Evolutionary conservation across 257 asterid genomes (phyloP).

Genomic region (Solanum paucissectum): DNA sequence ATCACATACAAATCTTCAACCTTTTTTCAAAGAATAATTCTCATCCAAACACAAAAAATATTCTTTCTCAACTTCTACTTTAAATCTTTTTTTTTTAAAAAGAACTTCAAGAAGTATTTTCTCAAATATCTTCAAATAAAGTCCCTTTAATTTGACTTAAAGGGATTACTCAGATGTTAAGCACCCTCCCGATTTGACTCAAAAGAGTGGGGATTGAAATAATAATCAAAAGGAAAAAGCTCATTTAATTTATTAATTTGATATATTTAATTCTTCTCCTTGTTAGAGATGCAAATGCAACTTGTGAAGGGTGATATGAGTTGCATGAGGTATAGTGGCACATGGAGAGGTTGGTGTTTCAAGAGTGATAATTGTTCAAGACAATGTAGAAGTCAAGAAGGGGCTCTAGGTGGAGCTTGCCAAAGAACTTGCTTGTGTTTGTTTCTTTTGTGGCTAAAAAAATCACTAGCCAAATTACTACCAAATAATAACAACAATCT

Average conservation of each 20-base stretch:
- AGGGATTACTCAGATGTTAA: too few species aligned
- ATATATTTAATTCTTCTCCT: not conserved
- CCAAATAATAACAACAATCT: too few species aligned
- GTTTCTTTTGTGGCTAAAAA: not conserved
- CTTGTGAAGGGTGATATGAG: not conserved
- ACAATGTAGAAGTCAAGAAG: not conserved
- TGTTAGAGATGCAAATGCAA: not conserved
- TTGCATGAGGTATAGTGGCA: not conserved
- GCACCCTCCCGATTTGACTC: too few species aligned
- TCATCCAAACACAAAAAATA: too few species aligned
- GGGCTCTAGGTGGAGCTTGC: not conserved
- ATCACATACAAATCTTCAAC: too few species aligned
- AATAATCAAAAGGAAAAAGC: not conserved
- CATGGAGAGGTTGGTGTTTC: not conserved
- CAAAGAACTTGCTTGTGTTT: not conserved
- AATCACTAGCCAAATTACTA: not conserved
- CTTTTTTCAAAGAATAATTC: too few species aligned
- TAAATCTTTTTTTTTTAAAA: too few species aligned
- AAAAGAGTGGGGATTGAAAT: too few species aligned
- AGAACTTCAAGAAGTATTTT: too few species aligned
- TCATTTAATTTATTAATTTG: not conserved
- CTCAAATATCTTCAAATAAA: too few species aligned
- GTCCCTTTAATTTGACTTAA: too few species aligned
- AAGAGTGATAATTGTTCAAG: not conserved
- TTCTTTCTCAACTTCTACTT: too few species aligned